Evolutionary conservation across 2,329 filamentous ascomycete genomes (phyloP).

Genomic region (Alternaria conjuncta): DNA sequence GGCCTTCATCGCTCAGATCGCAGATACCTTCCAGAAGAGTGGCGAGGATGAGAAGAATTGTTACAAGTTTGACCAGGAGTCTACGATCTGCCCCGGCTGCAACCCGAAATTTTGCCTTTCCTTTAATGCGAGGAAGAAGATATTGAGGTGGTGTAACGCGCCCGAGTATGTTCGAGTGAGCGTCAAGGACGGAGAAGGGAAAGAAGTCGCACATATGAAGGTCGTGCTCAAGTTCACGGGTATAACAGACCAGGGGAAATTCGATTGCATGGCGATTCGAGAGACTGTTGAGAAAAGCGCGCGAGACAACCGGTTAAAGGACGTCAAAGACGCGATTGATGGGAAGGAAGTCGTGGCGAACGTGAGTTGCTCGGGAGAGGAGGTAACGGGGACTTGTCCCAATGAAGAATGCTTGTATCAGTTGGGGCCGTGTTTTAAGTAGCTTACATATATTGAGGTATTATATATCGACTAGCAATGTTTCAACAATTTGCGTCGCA

Average conservation of each 20-base stretch:
- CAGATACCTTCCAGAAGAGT: constrained; percentile 3
- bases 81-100: background rate
- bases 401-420: constrained; percentile 3
- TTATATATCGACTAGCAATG: background rate
- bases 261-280: constrained; percentile 3
- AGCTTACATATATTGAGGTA: background rate
- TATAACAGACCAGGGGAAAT: background rate
- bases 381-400: constrained; percentile 7
- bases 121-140: background rate
- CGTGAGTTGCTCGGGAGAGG: background rate
- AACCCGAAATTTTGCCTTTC: background rate
- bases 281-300: background rate
- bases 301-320: background rate
- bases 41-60: constrained; percentile 6
- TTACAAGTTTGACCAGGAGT: constrained; percentile 2
- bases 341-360: background rate
- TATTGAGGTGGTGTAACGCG: constrained; percentile 7
- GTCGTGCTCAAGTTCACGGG: constrained; percentile 3
- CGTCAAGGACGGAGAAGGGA: background rate
- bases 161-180: constrained; percentile 5
- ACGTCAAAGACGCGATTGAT: background rate
- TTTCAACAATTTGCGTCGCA: background rate
- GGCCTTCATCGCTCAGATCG: constrained; percentile 4
- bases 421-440: background rate
- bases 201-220: constrained; percentile 1